Evolutionary conservation across 768 basidiomycete genomes (phyloP).

Genomic region (Phylloporus sp.): DNA sequence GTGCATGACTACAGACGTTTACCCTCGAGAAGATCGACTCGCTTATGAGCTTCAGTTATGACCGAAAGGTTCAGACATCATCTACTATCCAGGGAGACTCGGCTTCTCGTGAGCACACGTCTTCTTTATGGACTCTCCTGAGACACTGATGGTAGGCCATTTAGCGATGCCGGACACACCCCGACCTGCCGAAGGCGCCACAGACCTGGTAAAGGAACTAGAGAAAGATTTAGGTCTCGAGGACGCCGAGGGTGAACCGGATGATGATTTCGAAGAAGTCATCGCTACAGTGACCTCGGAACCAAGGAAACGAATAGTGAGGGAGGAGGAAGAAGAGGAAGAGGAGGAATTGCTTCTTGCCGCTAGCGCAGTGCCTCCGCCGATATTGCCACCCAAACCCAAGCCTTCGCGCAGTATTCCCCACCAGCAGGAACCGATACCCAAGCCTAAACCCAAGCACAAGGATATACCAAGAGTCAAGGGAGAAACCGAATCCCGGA

Average conservation of each 20-base stretch:
- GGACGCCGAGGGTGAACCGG: slow-evolving; percentile 37
- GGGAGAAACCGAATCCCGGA: slow-evolving; percentile 12
- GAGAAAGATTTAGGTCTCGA: slow-evolving; percentile 29
- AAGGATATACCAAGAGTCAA: slow-evolving; percentile 24
- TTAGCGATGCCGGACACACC: slow-evolving; percentile 19
- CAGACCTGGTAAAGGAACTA: slow-evolving; percentile 27
- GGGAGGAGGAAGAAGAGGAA: slow-evolving; percentile 25
- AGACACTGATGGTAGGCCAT: not conserved
- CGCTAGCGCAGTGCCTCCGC: slow-evolving; percentile 11
- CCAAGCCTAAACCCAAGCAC: slow-evolving; percentile 26
- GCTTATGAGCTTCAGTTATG: slow-evolving; percentile 49
- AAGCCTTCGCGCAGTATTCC: slow-evolving; percentile 26
- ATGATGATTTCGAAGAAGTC: slow-evolving; percentile 43
- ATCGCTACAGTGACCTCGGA: slow-evolving; percentile 27
- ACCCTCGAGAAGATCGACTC: slow-evolving; percentile 76
- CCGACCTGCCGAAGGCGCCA: slow-evolving; percentile 25
- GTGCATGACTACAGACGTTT: slow-evolving; percentile 46
- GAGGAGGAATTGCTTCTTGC: slow-evolving; percentile 32
- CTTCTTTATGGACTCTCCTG: not conserved
- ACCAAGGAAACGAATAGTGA: slow-evolving; percentile 31
- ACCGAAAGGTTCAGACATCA: slow-evolving; percentile 37
- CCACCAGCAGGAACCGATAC: slow-evolving; percentile 16
- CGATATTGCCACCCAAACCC: slow-evolving; percentile 30
- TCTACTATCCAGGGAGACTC: slow-evolving; percentile 10
- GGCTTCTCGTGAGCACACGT: slow-evolving; percentile 21